Base-by-base conservation (phyloP, 345 rosid species). In the Moringa oleifera region DNA sequence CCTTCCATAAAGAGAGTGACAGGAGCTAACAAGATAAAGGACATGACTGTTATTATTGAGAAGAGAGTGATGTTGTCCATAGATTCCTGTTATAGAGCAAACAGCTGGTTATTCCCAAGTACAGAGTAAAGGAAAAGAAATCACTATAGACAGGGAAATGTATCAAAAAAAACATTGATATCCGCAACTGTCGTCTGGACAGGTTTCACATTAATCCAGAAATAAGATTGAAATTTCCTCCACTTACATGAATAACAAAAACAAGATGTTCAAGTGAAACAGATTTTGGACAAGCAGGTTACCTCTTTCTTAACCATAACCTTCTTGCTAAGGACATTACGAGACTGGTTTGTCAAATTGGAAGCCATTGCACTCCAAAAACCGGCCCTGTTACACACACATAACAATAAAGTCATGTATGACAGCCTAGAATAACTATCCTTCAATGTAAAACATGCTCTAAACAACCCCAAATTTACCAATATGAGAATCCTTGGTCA, bases 301-400 rank as follows among this genome's bases (percentile, higher is more conserved):
- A 94, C 99, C 91, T 94, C 99, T 76, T 88, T 83, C 57, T 85
- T 95, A 36, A 85, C 87, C 99, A 95, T 95, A 74, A 95, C 87
- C 71, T 91, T 95, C 69, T 95, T 95, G 80, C 96, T 89, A 33
- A 89, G 86, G 59, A 89, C 96, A 37, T 89, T 89, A 60, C 96
- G 93, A 62, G 94, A 89, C 68, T 89, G 96, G 69, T 86, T 86
- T 31, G 89, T 66, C 78, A 89, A 75, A 79, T 89, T 89, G 59
- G 96, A 89, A 59, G 96, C 96, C 96, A 89, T 89, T 52, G 96
- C 96, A 76, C 80, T 89, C 88, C 85, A 77, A 68, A 89, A 89
- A 47, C 96, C 96, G 77, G 86, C 87, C 96, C 96, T 89, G 62
- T 63, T 64, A 6, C 31, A 62, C 24, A 50, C 18, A 67, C 56